Evolutionary conservation across 2,329 filamentous ascomycete species (phyloP).

Genomic region (Paecilomyces sp.): DNA sequence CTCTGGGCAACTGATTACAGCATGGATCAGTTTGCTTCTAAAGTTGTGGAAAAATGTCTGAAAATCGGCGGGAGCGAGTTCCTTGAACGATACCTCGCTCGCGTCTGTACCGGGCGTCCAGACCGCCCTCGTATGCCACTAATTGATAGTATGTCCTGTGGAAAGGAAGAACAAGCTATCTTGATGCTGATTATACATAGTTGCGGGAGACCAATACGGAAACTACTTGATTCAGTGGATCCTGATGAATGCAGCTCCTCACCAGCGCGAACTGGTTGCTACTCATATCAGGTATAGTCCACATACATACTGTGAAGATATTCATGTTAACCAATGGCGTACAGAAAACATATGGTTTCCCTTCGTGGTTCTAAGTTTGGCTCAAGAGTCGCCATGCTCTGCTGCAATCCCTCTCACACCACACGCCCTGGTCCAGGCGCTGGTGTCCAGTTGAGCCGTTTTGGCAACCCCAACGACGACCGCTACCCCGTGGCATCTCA

Average conservation of each 20-base stretch:
- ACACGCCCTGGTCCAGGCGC: slow-evolving; percentile 82
- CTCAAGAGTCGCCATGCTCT: slow-evolving; percentile 96
- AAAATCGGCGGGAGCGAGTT: slow-evolving; percentile 93
- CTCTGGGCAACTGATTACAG: slow-evolving; percentile 92
- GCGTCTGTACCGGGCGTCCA: slow-evolving; percentile 82
- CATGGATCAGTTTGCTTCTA: slow-evolving; percentile 98
- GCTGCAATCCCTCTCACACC: slow-evolving; percentile 84
- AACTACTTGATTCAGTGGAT: slow-evolving; percentile 99
- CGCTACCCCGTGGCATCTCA: slow-evolving; percentile 31
- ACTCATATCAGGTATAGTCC: slow-evolving; percentile 66
- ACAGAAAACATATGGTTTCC: slow-evolving; percentile 94
- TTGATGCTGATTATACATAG: slow-evolving; percentile 23
- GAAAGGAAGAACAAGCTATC: background rate
- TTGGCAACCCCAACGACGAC: slow-evolving; percentile 45
- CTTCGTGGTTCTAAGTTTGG: slow-evolving; percentile 97
- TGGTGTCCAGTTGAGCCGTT: slow-evolving; percentile 57
- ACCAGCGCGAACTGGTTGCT: slow-evolving; percentile 89
- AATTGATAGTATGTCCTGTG: slow-evolving; percentile 65
- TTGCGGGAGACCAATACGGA: slow-evolving; percentile 96
- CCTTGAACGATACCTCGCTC: slow-evolving; percentile 82
- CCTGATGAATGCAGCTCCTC: slow-evolving; percentile 74
- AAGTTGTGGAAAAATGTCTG: slow-evolving; percentile 97
- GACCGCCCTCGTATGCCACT: slow-evolving; percentile 93
- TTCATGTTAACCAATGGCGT: slow-evolving; percentile 6
- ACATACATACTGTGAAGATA: background rate